Base-by-base conservation (phyloP, 331 rosid genomes). In the Malus hybrid region DNA sequence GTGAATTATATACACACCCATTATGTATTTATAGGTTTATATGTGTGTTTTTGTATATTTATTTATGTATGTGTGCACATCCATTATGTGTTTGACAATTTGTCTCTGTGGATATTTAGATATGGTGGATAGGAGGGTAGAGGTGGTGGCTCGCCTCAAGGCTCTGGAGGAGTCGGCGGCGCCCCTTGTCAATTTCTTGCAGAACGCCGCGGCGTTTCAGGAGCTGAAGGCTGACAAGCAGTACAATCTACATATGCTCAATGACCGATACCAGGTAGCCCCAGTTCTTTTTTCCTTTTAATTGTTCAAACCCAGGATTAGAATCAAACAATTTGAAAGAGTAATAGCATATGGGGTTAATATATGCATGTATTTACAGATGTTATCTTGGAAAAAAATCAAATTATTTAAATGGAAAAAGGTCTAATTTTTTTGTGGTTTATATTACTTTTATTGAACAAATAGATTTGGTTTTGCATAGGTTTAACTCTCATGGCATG, bases 161-260 rank as follows among this genome's bases (percentile, higher is more conserved):
- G 70, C 89, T 18, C 84, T 88, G 34, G 96, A 91, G 83, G 97
- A 91, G 52, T 86, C 86, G 0, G 97, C 80, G 10, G 81, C 78
- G 34, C 85, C 83, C 6, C 79, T 78, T 11, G 82, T 80, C 22
- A 4, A 46, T 3, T 80, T 85, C 54, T 57, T 85, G 76, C 84
- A 74, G 67, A 70, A 82, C n/a, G 20, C 79, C 8, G 70, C 69
- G 6, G 80, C 86, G 0, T 70, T 86, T 73, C 80, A 82, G 76
- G 79, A 82, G 69, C 70, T 94, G 71, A 85, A 91, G 57, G 81
- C 97, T 60, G 99, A 94, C 77, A 94, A 87, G 81, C 93, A 88
- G 81, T 90, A 92, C 61, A 94, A 94, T 62, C 95, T 94, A 29
- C 99, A 94, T 83, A 94, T 94, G 97, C 99, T 94, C 60, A 81